These are phyloP conservation scores for Didymella glomerata DNA, from an alignment of 2,329 filamentous ascomycete species.

Conservation along the genomic window DNA sequence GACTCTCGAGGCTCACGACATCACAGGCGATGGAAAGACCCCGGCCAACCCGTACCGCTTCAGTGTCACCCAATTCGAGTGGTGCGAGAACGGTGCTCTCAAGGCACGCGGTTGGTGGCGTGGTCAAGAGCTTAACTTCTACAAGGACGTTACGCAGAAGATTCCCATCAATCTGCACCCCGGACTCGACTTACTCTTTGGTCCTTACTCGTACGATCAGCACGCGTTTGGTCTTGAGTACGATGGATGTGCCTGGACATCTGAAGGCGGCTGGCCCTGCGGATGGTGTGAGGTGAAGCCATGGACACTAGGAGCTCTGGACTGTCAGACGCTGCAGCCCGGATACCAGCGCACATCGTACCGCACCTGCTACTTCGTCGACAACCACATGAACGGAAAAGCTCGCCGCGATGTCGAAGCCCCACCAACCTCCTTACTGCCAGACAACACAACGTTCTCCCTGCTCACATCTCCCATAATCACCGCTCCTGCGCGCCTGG, in stretches of 20 bases:
- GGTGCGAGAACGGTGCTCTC: slow-evolving; percentile 11
- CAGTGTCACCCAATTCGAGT: slow-evolving; percentile 10
- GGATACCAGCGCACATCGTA: slow-evolving; percentile 2
- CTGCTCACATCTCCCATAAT: not conserved
- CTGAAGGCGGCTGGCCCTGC: slow-evolving; percentile 7
- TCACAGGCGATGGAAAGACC: not conserved
- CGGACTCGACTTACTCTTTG: not conserved
- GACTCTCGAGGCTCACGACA: not conserved
- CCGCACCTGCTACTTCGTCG: slow-evolving; percentile 7
- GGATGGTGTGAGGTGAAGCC: slow-evolving; percentile 8
- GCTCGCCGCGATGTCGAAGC: not conserved
- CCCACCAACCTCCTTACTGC: not conserved
- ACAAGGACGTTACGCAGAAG: not conserved
- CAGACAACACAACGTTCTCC: not conserved
- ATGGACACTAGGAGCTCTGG: not conserved
- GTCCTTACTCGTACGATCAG: slow-evolving; percentile 1
- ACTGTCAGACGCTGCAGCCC: slow-evolving; percentile 10
- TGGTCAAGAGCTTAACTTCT: slow-evolving; percentile 1
- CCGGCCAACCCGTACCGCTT: slow-evolving; percentile 2
- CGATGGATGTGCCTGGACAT: slow-evolving; percentile 5
- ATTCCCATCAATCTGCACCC: slow-evolving; percentile 1
- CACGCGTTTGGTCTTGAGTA: not conserved
- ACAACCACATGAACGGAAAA: not conserved
- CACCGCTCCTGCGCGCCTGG: not conserved
- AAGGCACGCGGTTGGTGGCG: slow-evolving; percentile 1